These are phyloP conservation scores for Beauveria sp. DNA, from an alignment of 2,329 filamentous ascomycete species.

Conservation along the genomic window DNA sequence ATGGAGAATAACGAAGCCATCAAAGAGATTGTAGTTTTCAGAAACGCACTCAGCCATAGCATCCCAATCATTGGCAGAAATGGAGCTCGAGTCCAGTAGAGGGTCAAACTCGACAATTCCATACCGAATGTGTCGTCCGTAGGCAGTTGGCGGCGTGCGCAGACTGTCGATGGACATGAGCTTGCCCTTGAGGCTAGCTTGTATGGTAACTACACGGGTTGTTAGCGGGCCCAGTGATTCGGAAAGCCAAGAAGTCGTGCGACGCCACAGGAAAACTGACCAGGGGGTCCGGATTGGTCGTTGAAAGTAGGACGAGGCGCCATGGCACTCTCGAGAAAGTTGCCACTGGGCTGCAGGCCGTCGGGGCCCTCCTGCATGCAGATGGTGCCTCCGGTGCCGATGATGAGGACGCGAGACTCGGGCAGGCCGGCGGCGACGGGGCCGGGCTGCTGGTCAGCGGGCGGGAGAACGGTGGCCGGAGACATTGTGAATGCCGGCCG, in stretches of 20 bases:
- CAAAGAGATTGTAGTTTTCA: conserved; percentile 81
- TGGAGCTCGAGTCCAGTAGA: conserved; percentile 82
- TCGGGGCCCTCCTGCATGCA: conserved; percentile 81
- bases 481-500: conserved; percentile 14
- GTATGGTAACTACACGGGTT: conserved; percentile 34
- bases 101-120: conserved; percentile 77
- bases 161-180: conserved; percentile 55
- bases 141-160: conserved; percentile 71
- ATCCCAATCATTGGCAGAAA: conserved; percentile 79
- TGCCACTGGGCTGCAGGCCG: conserved; percentile 71
- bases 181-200: conserved; percentile 43
- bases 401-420: conserved; percentile 77
- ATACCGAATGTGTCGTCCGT: conserved; percentile 76
- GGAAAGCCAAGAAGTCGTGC: too few relatives aligned
- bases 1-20: conserved; percentile 86
- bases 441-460: conserved; percentile 8
- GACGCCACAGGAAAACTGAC: conserved; percentile 17
- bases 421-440: conserved; percentile 35
- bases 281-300: conserved; percentile 40
- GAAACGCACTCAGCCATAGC: conserved; percentile 73
- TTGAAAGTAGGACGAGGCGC: conserved; percentile 80
- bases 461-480: conserved; percentile 12
- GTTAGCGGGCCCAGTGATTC: background rate
- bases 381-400: conserved; percentile 86
- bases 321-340: conserved; percentile 77